Base-by-base conservation (phyloP, 2,329 filamentous ascomycete genomes). In the Penicillium oxalicum region DNA sequence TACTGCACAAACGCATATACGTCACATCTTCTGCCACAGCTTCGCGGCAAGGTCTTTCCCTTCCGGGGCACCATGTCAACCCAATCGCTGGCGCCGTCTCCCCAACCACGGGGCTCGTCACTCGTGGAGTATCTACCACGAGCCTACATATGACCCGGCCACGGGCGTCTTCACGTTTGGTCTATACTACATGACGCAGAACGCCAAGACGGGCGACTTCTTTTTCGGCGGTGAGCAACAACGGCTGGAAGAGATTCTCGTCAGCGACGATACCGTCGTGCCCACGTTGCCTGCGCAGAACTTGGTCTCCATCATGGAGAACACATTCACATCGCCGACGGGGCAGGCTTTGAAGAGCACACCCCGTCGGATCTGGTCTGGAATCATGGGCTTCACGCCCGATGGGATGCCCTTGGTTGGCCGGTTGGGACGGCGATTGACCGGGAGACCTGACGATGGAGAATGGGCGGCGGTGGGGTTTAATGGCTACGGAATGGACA, bases 1-100 rank as follows among this genome's bases (percentile, higher is more conserved):
- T 75, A 83, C 35, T 48, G 46, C 28, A 27, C 35, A 4, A 48
- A 48, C 12, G 46, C 28, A 6, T 48, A 43, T 28, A 44, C 39
- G 13, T 37, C 40, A 18, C 46, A 48, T 25, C 39, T 81, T 1
- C 54, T 82, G 1, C 76, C 78, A 0, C 68, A 45, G 1, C 57
- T 73, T 4, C 53, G 59, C 1, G 68, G 67, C 8, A 56, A 53
- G 11, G 34, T 45, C 26, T 45, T 45, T 26, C 42, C 42, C 6
- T 45, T 45, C 33, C 33, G 42, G 18, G 42, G 42, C 25, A 45
- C 42, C 9, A 45, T 45, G 42, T 45, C 42, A 8, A 29, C 42
- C 4, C 42, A 45, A 32, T 36, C 42, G 4, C 18, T 45, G 12
- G 5, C 42, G 12, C 42, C 42, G n/a, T 29, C 18, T 45, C 8